Base-by-base conservation (phyloP, 371 early-diverging fungal genomes). In the Apophysomyces elegans region DNA sequence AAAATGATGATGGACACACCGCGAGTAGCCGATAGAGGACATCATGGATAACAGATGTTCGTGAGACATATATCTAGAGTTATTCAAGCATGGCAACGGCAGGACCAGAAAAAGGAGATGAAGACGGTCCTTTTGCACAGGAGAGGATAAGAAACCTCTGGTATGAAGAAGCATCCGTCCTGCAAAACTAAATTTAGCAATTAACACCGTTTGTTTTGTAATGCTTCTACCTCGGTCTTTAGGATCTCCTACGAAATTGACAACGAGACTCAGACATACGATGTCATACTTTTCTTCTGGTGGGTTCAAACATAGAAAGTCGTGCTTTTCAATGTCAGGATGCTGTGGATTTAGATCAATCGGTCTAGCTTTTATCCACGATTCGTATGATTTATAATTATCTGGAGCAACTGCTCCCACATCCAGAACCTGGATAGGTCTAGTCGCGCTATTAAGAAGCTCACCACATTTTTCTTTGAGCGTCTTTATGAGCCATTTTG, bases 331-430 rank as follows among this genome's bases (percentile, higher is more conserved):
- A 58, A 95, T 93, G 16, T 74, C 74, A 0, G 85, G 86, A 60
- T 88, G 81, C 63, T 94, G 94, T 5, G 95, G 91, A 66, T 96
- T 93, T 54, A 96, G 84, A 72, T 96, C 97, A 65, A 96, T 95
- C 0, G 91, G 88, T 14, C 77, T 80, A 5, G 85, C 86, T 12
- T 85, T 66, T 61, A 95, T 88, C 91, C 92, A 94, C 1, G 77
- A 64, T 5, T 76, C 45, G 62, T 90, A 83, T 37, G 79, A 80
- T n/a, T 76, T 75, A 60, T 96, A 94, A 66, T 94, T 94, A 56
- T 84, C 78, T 0, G 91, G 88, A 26, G 87, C 84, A 1, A 96
- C 82, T 0, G 96, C 94, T 0, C 97, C 97, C n/a, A 96, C 90
- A 67, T 96, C 97, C 38, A 96, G 78, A 16, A 96, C 75, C 8